These are phyloP conservation scores for Asterionellopsis glacialis DNA, from an alignment of 108 stramenopile species.

Conservation along the genomic window DNA sequence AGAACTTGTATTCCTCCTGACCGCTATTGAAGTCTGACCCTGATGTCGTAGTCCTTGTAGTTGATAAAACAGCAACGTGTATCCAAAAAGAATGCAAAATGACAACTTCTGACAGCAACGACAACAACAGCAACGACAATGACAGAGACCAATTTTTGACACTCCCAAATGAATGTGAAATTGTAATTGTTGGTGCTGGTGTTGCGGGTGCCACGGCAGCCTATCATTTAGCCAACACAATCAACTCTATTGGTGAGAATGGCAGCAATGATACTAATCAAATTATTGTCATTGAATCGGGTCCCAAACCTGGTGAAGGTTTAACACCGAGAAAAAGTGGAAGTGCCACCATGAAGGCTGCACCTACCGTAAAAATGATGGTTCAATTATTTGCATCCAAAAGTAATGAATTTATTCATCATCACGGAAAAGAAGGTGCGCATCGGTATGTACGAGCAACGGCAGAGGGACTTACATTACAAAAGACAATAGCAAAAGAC, in stretches of 20 bases:
- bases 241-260: too few relatives aligned
- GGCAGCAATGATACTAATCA: too few relatives aligned
- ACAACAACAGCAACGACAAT: too few relatives aligned
- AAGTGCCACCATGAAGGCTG: conserved; percentile 21
- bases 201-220: conserved; percentile 20
- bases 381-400: conserved; percentile 22
- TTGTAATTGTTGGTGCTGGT: conserved; percentile 24
- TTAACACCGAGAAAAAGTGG: conserved; percentile 19
- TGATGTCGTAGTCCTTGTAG: too few relatives aligned
- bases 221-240: conserved; percentile 18
- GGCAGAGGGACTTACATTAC: conserved; percentile 25
- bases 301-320: conserved; percentile 24
- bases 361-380: conserved; percentile 38
- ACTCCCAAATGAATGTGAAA: conserved; percentile 5
- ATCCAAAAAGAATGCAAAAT: too few relatives aligned
- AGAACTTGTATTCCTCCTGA: too few relatives aligned
- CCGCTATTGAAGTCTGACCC: too few relatives aligned
- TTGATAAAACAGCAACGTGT: too few relatives aligned
- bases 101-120: too few relatives aligned
- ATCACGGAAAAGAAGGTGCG: conserved; percentile 32
- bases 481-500: conserved; percentile 25
- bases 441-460: conserved; percentile 24
- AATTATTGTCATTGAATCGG: conserved; percentile 28
- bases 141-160: not conserved
- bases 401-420: conserved; percentile 17